Evolutionary conservation across 805 yeast genomes (phyloP), one percentile per base, ranked within the genome.

Genomic region (Metschnikowia shivogae): DNA sequence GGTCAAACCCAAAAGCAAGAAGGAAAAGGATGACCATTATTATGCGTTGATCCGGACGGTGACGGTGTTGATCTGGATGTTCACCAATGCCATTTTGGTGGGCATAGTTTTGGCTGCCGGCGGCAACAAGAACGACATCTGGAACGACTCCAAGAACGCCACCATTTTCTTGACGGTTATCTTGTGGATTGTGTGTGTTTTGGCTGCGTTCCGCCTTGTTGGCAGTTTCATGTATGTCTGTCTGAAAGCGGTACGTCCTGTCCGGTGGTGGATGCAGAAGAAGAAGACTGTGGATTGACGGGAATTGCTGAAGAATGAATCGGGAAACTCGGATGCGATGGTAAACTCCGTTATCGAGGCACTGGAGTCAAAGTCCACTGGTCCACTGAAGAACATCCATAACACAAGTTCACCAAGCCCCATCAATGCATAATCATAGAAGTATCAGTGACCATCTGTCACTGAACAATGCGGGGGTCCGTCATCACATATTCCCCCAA

Each of bases 171-270:
- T 92, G 63, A 79, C 93, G 5, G 88, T 92, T 27, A 84, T 92
- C 37, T 71, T 92, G 53, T 92, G 98, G 97, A 68, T 90, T 31
- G 98, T 92, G 35, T 97, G 97, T 4, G 86, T 83, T 24, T 78
- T 89, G 74, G 97, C 98, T 0, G 75, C 83, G 6, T 83, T 88
- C 63, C 73, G 97, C 50, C 84, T 92, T 53, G 41, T 84, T 24
- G 97, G 97, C 1, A 80, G 95, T 53, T 62, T 76, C 1, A 59
- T 77, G 33, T 92, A 81, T 60, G 65, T 88, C 46, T 35, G 67
- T 4, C 57, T 63, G 53, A 69, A 67, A 52, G 46, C 54, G 13
- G 60, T 67, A 44, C 57, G 76, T 36, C 75, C 75, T 3, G 40
- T 71, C 33, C 68, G 64, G 44, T 70, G 76, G 76, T 65, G 59